These are phyloP conservation scores for Hypoxylon trugodes DNA, from an alignment of 495 filamentous ascomycete species.

Conservation along the genomic window DNA sequence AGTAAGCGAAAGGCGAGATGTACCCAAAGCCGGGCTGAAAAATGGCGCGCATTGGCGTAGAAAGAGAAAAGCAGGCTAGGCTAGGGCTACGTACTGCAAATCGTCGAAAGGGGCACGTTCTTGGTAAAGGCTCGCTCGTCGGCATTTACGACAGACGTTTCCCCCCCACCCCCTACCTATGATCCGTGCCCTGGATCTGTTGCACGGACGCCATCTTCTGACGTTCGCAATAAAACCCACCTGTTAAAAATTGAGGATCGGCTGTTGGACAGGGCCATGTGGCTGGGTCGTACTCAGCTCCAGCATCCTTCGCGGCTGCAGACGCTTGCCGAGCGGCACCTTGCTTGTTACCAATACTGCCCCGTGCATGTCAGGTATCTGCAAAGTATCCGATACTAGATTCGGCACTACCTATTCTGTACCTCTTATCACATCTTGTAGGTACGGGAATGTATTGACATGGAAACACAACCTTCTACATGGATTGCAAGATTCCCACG, in stretches of 20 bases:
- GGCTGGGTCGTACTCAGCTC: slow-evolving; percentile 42
- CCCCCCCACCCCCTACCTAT: no score
- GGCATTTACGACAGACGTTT: slow-evolving; percentile 30
- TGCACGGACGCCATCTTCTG: slow-evolving; percentile 1
- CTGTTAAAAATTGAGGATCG: slow-evolving; percentile 35
- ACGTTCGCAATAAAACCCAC: slow-evolving; percentile 37
- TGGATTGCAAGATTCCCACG: no score
- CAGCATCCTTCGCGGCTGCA: slow-evolving; percentile 42
- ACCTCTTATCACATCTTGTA: no score
- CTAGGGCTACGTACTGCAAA: no score
- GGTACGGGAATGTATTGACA: no score
- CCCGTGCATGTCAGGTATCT: slow-evolving; percentile 27
- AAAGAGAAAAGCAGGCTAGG: slow-evolving; percentile 5
- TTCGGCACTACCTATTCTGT: neutral
- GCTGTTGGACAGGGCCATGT: slow-evolving; percentile 43
- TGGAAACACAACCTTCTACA: no score
- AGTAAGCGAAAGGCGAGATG: slow-evolving; percentile 19
- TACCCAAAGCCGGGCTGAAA: slow-evolving; percentile 29
- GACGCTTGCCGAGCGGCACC: slow-evolving; percentile 40
- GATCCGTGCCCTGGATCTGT: slow-evolving; percentile 18
- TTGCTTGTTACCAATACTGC: slow-evolving; percentile 25
- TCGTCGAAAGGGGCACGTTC: slow-evolving; percentile 8
- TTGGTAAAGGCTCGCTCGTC: no score
- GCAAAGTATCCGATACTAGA: slow-evolving; percentile 14
- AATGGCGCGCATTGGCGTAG: slow-evolving; percentile 27